Percentiles rank a stretch among this genome's conserved stretches.
Conservation (phyloP, 176 grass and related monocot genomes). For the Paspalum vaginatum region DNA sequence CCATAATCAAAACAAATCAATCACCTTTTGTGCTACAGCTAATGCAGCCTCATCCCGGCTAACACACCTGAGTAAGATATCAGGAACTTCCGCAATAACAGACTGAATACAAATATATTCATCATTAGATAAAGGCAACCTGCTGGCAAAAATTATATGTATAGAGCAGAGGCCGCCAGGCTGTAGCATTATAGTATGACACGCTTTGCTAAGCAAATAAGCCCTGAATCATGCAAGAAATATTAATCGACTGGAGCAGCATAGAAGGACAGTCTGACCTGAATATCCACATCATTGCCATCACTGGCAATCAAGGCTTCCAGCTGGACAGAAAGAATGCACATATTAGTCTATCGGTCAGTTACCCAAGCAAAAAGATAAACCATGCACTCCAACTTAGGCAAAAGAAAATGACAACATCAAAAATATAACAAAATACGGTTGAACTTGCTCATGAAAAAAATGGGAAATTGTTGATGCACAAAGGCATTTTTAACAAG, state of each 20-base stretch:
- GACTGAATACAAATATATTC: slow-evolving; percentile 48
- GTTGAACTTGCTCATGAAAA: background rate
- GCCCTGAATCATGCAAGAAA: slow-evolving; percentile 6
- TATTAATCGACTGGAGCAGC: background rate
- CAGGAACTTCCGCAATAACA: slow-evolving; percentile 76
- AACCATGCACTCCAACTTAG: slow-evolving; percentile 6
- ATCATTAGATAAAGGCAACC: background rate
- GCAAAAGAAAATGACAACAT: background rate
- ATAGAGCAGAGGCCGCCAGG: background rate
- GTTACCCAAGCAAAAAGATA: background rate
- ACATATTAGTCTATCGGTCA: slow-evolving; percentile 10
- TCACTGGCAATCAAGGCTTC: slow-evolving; percentile 73
- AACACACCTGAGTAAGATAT: slow-evolving; percentile 74
- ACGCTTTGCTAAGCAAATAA: background rate
- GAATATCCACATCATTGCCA: slow-evolving; percentile 72
- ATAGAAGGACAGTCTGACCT: slow-evolving; percentile 48
- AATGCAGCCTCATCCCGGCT: slow-evolving; percentile 80
- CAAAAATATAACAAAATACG: background rate
- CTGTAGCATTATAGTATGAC: background rate
- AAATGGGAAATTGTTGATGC: background rate
- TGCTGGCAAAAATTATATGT: background rate
- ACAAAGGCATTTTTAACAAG: background rate
- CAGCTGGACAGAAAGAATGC: slow-evolving; percentile 42
- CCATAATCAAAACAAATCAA: slow-evolving; percentile 17
- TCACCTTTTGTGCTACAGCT: slow-evolving; percentile 82